Base-by-base conservation (phyloP, 108 stramenopile genomes). In the Skeletonema marinoi region DNA sequence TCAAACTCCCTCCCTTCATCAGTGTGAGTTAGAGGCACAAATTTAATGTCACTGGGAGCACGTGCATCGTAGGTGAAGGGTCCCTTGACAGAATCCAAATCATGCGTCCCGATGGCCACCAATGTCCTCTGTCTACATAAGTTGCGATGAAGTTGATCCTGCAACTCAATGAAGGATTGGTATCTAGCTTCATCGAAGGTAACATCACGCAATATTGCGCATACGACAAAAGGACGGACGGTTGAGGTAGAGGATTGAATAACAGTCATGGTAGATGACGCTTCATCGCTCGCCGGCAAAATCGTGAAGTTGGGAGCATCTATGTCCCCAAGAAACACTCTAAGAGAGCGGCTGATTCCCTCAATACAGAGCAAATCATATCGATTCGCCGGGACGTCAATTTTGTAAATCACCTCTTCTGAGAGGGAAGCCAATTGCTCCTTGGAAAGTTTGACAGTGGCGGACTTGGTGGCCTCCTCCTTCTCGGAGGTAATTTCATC, bases 71-170 rank as follows among this genome's bases (percentile, higher is more conserved):
- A 99, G 58, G 61, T 56, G 82, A 98, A 99, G 32, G 98, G 98
- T 10, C 94, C 96, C 73, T 88, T 46, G 36, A 98, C 78, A 14
- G 93, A 81, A 82, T 96, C 98, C 77, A 98, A 78, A 83, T 99
- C 99, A 78, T 99, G 99, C 46, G 99, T 98, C 39, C 99, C 99
- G 77, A 99, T 98, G 31, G 99, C 98, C 63, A 99, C 99, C 35
- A 98, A 85, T 3, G 98, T 98, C 56, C 99, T 90, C 54, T 93
- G 88, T 42, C 99, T 96, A 88, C 99, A 99, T 31, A 99, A 83
- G 84, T 99, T 99, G 46, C 97, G 94, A 78, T 99, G 99, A 35
- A 99, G 88, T 80, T 99, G 98, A 83, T 99, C 99, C 85, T 99
- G 99, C 80, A 99, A 86, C 63, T 98, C 98, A 77, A 99, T 99